phyloP scores from a whole-genome alignment of 192 early-diverging fungal species.

The Backusella tuberculispora region DNA sequence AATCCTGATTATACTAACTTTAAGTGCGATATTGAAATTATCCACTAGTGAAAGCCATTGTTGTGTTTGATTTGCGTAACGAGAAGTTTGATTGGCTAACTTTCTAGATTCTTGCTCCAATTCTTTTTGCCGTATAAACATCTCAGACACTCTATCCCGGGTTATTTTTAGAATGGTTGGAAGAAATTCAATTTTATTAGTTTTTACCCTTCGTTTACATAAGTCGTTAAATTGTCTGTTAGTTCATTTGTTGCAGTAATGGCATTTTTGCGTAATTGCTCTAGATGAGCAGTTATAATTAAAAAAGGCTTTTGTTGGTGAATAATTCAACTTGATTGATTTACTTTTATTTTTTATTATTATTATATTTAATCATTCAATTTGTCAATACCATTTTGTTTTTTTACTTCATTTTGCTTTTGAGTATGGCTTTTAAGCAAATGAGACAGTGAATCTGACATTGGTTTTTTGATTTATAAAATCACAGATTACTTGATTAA shows the following conservation, averaged over 20 bases:
- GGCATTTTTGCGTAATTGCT: conserved; percentile 62
- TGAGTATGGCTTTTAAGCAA: conserved; percentile 62
- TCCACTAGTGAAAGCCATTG: conserved; percentile 82
- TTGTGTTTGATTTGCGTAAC: conserved; percentile 65
- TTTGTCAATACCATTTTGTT: conserved; percentile 54
- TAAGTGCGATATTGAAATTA: conserved; percentile 76
- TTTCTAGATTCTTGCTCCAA: conserved; percentile 65
- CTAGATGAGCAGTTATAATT: conserved; percentile 40
- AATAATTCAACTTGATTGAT: no score
- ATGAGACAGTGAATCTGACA: conserved; percentile 44
- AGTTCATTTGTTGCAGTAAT: conserved; percentile 49
- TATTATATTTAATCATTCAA: neutral
- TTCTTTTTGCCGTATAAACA: conserved; percentile 67
- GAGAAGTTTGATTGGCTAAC: conserved; percentile 50
- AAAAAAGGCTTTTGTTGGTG: no score
- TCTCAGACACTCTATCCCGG: conserved; percentile 51
- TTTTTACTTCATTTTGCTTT: conserved; percentile 55
- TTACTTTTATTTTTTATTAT: neutral
- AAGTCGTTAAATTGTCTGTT: conserved; percentile 62
- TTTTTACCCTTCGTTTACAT: conserved; percentile 58
- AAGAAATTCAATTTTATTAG: neutral
- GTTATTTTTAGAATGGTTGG: neutral
- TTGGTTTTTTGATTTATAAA: neutral
- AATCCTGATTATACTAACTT: conserved; percentile 51
- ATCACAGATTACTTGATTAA: neutral